phyloP scores from a whole-genome alignment of 106 monocot genomes.

The Iris macrosiphon region DNA sequence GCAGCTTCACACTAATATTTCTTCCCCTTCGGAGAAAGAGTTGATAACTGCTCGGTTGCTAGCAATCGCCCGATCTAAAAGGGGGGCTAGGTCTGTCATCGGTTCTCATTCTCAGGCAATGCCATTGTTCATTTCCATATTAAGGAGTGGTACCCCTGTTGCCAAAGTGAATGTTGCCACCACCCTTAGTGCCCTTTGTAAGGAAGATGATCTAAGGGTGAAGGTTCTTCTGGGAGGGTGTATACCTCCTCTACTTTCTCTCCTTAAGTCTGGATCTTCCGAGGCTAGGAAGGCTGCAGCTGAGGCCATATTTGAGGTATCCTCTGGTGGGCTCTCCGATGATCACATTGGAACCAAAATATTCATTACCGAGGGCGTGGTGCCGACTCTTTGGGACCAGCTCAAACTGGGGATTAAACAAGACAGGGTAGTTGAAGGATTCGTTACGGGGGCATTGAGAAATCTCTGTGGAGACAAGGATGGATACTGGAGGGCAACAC shows the following conservation, averaged over 20 bases:
- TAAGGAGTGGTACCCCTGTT: constrained; percentile 44
- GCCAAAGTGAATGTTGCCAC: constrained; percentile 66
- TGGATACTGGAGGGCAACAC: constrained; percentile 80
- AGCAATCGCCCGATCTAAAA: constrained; percentile 30
- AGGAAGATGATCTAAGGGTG: constrained; percentile 69
- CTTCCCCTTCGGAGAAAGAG: constrained; percentile 60
- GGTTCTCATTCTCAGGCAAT: constrained; percentile 77
- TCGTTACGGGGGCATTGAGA: constrained; percentile 69
- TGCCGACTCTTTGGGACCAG: constrained; percentile 75
- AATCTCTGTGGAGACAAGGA: constrained; percentile 84
- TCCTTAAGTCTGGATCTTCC: constrained; percentile 56
- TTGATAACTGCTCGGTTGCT: constrained; percentile 45
- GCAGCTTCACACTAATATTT: constrained; percentile 55
- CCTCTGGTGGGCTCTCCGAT: constrained; percentile 68
- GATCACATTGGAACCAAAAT: constrained; percentile 83
- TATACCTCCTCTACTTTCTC: constrained; percentile 58
- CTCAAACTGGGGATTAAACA: constrained; percentile 47
- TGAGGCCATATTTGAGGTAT: constrained; percentile 76
- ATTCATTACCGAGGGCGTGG: constrained; percentile 87
- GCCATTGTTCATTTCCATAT: constrained; percentile 72
- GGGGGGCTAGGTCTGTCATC: constrained; percentile 52
- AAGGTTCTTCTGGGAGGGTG: constrained; percentile 80
- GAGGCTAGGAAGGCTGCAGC: constrained; percentile 72
- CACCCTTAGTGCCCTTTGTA: constrained; percentile 60
- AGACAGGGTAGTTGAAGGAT: constrained; percentile 67